Evolutionary conservation across 164 flowering plant genomes (phyloP).

Genomic region (Aristolochia fimbriata): DNA sequence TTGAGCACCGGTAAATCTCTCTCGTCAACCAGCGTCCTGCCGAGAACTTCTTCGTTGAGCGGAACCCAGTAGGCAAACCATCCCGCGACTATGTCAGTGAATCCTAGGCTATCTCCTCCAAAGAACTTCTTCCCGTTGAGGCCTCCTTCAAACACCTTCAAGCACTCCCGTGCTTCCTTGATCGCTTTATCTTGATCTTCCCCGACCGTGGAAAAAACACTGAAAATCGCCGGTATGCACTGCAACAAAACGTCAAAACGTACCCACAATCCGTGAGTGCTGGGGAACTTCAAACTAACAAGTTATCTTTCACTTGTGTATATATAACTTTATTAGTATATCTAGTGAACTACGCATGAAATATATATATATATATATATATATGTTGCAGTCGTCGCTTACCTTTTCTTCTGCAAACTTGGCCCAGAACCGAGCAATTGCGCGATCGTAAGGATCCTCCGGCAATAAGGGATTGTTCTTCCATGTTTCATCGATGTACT

Average conservation of each 20-base stretch:
- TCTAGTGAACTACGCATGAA: no score
- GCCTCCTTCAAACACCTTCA: constrained; percentile 18
- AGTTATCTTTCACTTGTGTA: no score
- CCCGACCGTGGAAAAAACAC: constrained; percentile 5
- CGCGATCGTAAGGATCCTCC: constrained; percentile 11
- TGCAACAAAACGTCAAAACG: no score
- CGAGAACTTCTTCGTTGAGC: constrained; percentile 1
- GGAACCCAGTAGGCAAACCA: constrained; percentile 1
- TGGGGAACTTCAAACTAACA: no score
- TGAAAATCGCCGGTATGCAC: neutral
- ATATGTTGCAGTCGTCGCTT: neutral
- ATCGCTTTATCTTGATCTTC: constrained; percentile 19
- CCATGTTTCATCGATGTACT: constrained; percentile 10
- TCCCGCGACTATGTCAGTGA: constrained; percentile 2
- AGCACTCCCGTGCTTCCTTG: constrained; percentile 13
- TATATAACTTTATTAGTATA: no score
- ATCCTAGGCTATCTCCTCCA: constrained; percentile 2
- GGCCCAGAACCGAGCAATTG: constrained; percentile 22
- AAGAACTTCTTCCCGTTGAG: constrained; percentile 5
- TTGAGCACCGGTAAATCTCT: neutral
- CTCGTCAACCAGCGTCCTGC: neutral
- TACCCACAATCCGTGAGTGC: no score
- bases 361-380: no score
- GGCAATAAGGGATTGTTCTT: constrained; percentile 14
- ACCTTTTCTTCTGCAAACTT: constrained; percentile 9